Evolutionary conservation across 345 rosid genomes (phyloP).

Genomic region (Garcia nutans): DNA sequence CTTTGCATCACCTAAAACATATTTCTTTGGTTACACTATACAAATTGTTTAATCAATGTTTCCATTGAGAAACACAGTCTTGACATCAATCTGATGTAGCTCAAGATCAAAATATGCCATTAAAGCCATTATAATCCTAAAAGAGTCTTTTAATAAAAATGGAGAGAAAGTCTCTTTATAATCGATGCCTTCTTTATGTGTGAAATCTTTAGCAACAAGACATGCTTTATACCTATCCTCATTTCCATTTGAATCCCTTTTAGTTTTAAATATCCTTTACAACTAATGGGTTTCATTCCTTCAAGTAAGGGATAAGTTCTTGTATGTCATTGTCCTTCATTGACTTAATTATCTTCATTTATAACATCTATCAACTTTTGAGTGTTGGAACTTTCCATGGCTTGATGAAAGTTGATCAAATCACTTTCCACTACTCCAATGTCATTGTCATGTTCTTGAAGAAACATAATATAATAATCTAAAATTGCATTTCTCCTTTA

Average conservation of each 20-base stretch:
- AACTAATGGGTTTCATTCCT: background rate
- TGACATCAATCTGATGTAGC: background rate
- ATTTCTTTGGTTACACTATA: too few relatives aligned
- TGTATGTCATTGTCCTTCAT: background rate
- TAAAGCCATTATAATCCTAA: background rate
- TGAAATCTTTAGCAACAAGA: too few relatives aligned
- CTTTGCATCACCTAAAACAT: too few relatives aligned
- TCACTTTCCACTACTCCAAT: constrained; percentile 17
- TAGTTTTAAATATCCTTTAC: background rate
- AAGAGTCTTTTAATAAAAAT: background rate
- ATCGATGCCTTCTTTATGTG: too few relatives aligned
- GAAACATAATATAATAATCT: constrained; percentile 15
- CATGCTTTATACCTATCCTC: background rate
- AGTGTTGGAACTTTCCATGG: background rate
- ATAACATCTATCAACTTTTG: background rate
- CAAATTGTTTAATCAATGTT: background rate
- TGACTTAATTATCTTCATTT: background rate
- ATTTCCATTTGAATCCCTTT: background rate
- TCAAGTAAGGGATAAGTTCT: background rate
- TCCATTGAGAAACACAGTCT: background rate
- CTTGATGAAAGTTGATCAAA: background rate
- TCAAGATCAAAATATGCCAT: constrained; percentile 8
- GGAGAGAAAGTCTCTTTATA: too few relatives aligned
- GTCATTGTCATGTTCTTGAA: constrained; percentile 17
- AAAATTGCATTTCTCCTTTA: constrained; percentile 8